Conservation (phyloP, 2,329 filamentous ascomycete species). For the Nemania serpens region DNA sequence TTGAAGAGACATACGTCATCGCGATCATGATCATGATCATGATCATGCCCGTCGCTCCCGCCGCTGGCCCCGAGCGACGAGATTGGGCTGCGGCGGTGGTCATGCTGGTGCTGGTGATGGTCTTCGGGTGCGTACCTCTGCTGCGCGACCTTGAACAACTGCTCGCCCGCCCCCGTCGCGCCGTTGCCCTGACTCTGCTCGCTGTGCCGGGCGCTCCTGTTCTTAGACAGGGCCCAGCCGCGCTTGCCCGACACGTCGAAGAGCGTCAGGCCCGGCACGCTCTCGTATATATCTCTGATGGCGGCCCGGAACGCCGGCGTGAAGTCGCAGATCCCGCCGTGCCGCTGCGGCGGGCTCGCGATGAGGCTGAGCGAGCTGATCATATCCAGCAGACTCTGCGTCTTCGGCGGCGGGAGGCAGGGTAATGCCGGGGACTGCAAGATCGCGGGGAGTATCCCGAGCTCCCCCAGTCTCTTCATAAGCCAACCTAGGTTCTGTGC, state of each 20-base stretch:
- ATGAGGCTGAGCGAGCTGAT: slow-evolving; percentile 50
- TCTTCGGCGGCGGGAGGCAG: slow-evolving; percentile 33
- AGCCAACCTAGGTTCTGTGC: slow-evolving; percentile 59
- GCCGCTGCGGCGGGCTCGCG: slow-evolving; percentile 49
- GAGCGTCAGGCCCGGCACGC: slow-evolving; percentile 54
- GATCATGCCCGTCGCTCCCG: background rate
- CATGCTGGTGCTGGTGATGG: background rate
- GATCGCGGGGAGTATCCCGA: slow-evolving; percentile 47
- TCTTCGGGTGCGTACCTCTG: slow-evolving; percentile 9
- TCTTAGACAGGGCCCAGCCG: slow-evolving; percentile 51
- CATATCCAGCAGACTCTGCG: slow-evolving; percentile 51
- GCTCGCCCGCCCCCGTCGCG: slow-evolving; percentile 40
- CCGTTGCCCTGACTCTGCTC: slow-evolving; percentile 41
- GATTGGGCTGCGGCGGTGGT: background rate
- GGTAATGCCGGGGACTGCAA: slow-evolving; percentile 26
- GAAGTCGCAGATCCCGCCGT: slow-evolving; percentile 53
- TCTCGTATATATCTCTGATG: slow-evolving; percentile 57
- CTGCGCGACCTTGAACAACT: slow-evolving; percentile 13
- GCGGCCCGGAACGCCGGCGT: slow-evolving; percentile 52
- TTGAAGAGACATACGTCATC: slow-evolving; percentile 44
- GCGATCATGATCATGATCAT: background rate
- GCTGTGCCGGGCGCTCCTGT: slow-evolving; percentile 16
- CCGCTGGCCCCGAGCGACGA: background rate
- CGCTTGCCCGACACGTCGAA: slow-evolving; percentile 54
- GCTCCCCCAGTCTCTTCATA: slow-evolving; percentile 56